phyloP scores from a whole-genome alignment of 352 stramenopile species.

The Pythium apleroticum region DNA sequence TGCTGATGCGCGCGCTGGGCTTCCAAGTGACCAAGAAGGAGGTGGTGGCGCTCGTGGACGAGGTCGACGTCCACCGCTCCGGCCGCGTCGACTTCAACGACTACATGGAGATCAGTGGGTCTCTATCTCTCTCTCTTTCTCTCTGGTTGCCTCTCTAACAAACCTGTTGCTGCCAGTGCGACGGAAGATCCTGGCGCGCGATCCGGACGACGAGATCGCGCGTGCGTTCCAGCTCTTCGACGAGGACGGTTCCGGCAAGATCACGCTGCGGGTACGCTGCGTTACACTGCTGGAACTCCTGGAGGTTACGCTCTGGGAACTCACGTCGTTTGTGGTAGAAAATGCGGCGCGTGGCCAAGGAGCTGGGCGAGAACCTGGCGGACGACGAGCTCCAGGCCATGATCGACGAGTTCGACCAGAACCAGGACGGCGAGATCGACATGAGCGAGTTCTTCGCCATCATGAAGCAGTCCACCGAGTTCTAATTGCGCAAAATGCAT shows the following conservation, averaged over 20 bases:
- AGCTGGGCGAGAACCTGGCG: slow-evolving; percentile 91
- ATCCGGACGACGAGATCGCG: slow-evolving; percentile 92
- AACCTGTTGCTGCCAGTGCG: too few species aligned
- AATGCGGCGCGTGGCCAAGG: slow-evolving; percentile 90
- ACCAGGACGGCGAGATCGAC: slow-evolving; percentile 92
- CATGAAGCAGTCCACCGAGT: slow-evolving; percentile 86
- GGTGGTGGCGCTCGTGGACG: slow-evolving; percentile 87
- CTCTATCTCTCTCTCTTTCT: neutral
- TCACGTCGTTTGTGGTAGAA: slow-evolving; percentile 47
- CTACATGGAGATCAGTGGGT: slow-evolving; percentile 91
- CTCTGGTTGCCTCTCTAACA: too few species aligned
- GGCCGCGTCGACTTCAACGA: slow-evolving; percentile 88
- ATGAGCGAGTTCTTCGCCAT: slow-evolving; percentile 90
- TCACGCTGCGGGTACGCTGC: slow-evolving; percentile 64
- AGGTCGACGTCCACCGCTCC: slow-evolving; percentile 84
- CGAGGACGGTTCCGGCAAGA: slow-evolving; percentile 88
- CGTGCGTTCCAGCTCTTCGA: slow-evolving; percentile 96
- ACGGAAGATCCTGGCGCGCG: slow-evolving; percentile 76
- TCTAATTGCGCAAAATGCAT: slow-evolving; percentile 27
- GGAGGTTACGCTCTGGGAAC: neutral
- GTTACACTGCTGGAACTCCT: slow-evolving; percentile 3
- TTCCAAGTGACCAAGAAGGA: slow-evolving; percentile 91
- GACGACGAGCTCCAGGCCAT: slow-evolving; percentile 93
- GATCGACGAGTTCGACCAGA: slow-evolving; percentile 95
- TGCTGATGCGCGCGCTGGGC: slow-evolving; percentile 91